These are phyloP conservation scores for Dictyophora rubrovolvata DNA, from an alignment of 768 basidiomycete species.

Conservation along the genomic window DNA sequence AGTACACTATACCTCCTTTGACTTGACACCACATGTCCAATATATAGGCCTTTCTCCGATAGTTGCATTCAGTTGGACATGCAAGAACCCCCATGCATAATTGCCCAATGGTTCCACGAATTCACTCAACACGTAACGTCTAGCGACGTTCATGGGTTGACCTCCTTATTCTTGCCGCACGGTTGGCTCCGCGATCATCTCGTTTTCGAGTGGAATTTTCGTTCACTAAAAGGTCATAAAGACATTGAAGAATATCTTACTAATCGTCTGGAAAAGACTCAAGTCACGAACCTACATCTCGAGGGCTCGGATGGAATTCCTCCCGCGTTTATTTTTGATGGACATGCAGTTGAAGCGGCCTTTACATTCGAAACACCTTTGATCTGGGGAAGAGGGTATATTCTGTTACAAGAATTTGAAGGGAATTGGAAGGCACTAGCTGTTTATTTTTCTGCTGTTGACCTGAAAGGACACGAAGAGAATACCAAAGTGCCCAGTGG, in stretches of 20 bases:
- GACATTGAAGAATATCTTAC: slow-evolving; percentile 12
- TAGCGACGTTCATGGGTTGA: slow-evolving; percentile 17
- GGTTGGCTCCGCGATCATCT: slow-evolving; percentile 25
- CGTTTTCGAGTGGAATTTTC: slow-evolving; percentile 18
- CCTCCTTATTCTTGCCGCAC: slow-evolving; percentile 21
- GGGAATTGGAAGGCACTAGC: slow-evolving; percentile 16
- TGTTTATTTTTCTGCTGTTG: slow-evolving; percentile 13
- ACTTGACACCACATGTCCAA: too few relatives aligned
- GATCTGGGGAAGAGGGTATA: slow-evolving; percentile 13
- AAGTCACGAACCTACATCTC: slow-evolving; percentile 13
- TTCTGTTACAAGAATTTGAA: slow-evolving; percentile 7
- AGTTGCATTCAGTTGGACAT: neutral
- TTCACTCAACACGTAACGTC: slow-evolving; percentile 16
- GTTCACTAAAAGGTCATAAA: slow-evolving; percentile 14
- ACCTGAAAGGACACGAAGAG: slow-evolving; percentile 19
- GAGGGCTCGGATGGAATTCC: slow-evolving; percentile 5
- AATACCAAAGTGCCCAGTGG: slow-evolving; percentile 6
- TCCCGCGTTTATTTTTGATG: neutral
- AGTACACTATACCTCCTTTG: too few relatives aligned
- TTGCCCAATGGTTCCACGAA: slow-evolving; percentile 19
- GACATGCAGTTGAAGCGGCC: slow-evolving; percentile 12
- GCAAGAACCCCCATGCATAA: neutral
- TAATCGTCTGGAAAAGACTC: slow-evolving; percentile 3
- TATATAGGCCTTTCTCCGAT: too few relatives aligned
- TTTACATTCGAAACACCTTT: slow-evolving; percentile 14